These are phyloP conservation scores for Eragrostis tef DNA, from an alignment of 202 grass and related monocot species.

Conservation along the genomic window DNA sequence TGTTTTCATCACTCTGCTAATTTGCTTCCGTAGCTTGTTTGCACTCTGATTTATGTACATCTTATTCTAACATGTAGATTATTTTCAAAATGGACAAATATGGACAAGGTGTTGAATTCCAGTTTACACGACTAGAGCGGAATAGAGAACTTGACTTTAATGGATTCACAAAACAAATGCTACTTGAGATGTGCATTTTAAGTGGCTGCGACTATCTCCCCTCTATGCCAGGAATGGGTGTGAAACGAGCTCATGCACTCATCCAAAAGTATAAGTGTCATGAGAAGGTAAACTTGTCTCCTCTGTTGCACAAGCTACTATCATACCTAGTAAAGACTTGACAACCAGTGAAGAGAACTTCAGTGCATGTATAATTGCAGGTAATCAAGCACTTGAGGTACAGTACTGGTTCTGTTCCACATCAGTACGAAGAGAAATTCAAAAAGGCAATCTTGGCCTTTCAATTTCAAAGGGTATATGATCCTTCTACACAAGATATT, in stretches of 20 bases:
- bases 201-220: conserved; percentile 97
- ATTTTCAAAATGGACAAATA: conserved; percentile 99
- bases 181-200: conserved; percentile 98
- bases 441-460: conserved; percentile 88
- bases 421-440: conserved; percentile 89
- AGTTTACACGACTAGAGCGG: conserved; percentile 60
- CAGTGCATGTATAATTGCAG: conserved; percentile 56
- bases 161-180: conserved; percentile 88
- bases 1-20: conserved; percentile 18
- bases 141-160: conserved; percentile 83
- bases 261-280: conserved; percentile 79
- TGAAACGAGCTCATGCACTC: conserved; percentile 88
- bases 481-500: conserved; percentile 82
- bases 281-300: conserved; percentile 72
- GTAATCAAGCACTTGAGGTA: conserved; percentile 88
- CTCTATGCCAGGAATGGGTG: conserved; percentile 91
- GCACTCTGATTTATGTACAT: conserved; percentile 33
- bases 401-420: conserved; percentile 67
- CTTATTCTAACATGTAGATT: conserved; percentile 61
- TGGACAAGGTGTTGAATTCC: conserved; percentile 92
- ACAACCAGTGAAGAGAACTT: not conserved
- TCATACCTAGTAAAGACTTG: conserved; percentile 1
- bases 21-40: conserved; percentile 29
- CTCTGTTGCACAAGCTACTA: conserved; percentile 24
- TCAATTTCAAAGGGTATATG: conserved; percentile 94